Conservation (phyloP, 2,329 filamentous ascomycete genomes). For the Alternaria hordeiaustralica region DNA sequence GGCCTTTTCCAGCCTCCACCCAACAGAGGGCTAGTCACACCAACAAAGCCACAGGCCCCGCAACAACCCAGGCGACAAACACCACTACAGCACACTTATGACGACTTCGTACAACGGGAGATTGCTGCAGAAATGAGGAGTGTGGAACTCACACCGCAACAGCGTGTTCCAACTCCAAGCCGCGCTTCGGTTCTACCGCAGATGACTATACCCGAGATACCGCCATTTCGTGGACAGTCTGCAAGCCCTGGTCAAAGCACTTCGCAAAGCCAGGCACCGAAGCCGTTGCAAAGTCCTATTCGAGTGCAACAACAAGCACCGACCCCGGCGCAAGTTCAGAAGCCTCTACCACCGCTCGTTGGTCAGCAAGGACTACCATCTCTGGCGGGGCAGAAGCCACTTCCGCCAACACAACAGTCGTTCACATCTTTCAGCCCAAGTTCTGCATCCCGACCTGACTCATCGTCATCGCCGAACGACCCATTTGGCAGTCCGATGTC, state of each 20-base stretch:
- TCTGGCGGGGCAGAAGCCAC: constrained; percentile 33
- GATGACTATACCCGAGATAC: constrained; percentile 44
- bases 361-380: constrained; percentile 36
- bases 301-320: constrained; percentile 18
- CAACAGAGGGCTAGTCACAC: constrained; percentile 37
- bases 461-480: constrained; percentile 35
- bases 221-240: constrained; percentile 39
- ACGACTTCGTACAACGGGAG: constrained; percentile 57
- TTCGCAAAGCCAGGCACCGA: constrained; percentile 22
- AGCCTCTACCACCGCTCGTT: constrained; percentile 26
- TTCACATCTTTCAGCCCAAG: constrained; percentile 26
- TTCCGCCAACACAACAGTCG: constrained; percentile 32
- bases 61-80: constrained; percentile 42
- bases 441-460: constrained; percentile 24
- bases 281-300: constrained; percentile 29
- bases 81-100: constrained; percentile 46
- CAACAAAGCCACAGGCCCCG: constrained; percentile 42
- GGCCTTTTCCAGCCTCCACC: constrained; percentile 40
- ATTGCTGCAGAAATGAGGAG: constrained; percentile 52
- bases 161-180: constrained; percentile 41
- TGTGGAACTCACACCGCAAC: constrained; percentile 46
- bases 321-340: constrained; percentile 19
- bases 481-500: constrained; percentile 37
- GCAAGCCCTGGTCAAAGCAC: constrained; percentile 17
- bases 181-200: constrained; percentile 40